Percentiles rank a stretch among this genome's conserved stretches.
phyloP scores from a whole-genome alignment of 352 stramenopile species.

The Phytophthora chlamydospora region DNA sequence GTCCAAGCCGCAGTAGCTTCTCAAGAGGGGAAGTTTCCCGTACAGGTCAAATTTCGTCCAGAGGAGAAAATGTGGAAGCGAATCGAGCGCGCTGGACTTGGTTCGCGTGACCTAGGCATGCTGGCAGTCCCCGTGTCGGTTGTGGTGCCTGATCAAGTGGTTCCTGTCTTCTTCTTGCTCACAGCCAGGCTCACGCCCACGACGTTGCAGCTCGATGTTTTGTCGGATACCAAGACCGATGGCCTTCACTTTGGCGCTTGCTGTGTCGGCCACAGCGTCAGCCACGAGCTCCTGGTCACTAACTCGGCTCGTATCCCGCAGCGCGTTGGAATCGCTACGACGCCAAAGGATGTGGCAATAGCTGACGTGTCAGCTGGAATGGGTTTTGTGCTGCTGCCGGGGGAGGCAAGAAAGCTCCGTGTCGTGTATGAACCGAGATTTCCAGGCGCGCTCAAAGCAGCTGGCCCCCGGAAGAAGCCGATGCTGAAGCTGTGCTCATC shows the following conservation, averaged over 20 bases:
- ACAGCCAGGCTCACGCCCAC: constrained; percentile 37
- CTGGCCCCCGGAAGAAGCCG: constrained; percentile 12
- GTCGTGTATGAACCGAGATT: constrained; percentile 44
- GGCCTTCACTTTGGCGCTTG: constrained; percentile 45
- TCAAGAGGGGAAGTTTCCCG: constrained; percentile 47
- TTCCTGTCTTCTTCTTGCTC: constrained; percentile 49
- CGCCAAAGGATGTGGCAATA: constrained; percentile 36
- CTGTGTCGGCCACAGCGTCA: constrained; percentile 47
- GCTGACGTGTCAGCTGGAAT: constrained; percentile 36
- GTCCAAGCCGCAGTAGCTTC: constrained; percentile 57
- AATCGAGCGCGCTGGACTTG: constrained; percentile 52
- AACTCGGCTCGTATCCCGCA: constrained; percentile 44
- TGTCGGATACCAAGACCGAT: constrained; percentile 4
- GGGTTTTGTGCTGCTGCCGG: constrained; percentile 38
- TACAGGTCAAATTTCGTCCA: constrained; percentile 80
- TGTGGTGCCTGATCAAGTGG: constrained; percentile 63
- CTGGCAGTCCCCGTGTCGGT: constrained; percentile 57
- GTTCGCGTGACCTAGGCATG: constrained; percentile 40
- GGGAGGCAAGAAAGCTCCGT: constrained; percentile 30
- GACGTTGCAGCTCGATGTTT: constrained; percentile 18
- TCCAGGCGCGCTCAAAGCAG: constrained; percentile 9
- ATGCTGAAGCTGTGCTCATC: constrained; percentile 40
- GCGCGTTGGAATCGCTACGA: constrained; percentile 32
- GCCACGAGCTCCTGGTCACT: constrained; percentile 33
- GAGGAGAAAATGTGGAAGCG: constrained; percentile 49